Evolutionary conservation across 2,329 filamentous ascomycete species (phyloP), one percentile per base, ranked within the genome.

Genomic region (Nigrograna mackinnonii): DNA sequence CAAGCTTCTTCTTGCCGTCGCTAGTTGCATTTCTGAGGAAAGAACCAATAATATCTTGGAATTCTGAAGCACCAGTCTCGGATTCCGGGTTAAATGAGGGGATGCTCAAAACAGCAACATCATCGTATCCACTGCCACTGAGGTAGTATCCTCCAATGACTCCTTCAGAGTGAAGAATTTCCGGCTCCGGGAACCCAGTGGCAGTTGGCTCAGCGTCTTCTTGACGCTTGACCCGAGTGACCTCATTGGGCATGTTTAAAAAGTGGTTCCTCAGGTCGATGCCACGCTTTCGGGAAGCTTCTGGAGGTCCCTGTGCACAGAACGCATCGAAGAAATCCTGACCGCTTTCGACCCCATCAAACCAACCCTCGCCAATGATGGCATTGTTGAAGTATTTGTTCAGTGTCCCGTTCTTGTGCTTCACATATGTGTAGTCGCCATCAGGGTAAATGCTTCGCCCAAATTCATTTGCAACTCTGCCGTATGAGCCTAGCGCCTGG

Each of bases 1-100:
- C 69, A 1, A 87, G 68, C 57, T 77, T 82, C 36, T 68, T 78
- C 59, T 80, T 82, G 4, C 72, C 70, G 3, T 67, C 66, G 0
- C 58, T 47, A 24, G 71, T 70, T 11, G 73, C 71, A 13, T 67
- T 60, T 0, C 66, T 60, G 11, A 82, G 60, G 50, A 82, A 75
- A 1, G 53, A 22, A 6, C 67, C 44, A 11, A 69, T 52, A 0
- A 58, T 40, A 39, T 58, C 43, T 43, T 66, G 63, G 45, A 69
- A 74, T 6, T 60, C 49, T 14, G 18, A 37, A 3, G 26, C 21
- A 22, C 34, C 44, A 1, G 39, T 45, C 2, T 46, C 43, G 5
- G 41, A 41, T 4, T 43, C 37, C 2, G 52, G 54, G 4, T 46
- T 32, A 43, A 75, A 76, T 12, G 54, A 63, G 4, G 58, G 51